These are phyloP conservation scores for Stylonectria norvegica DNA, from an alignment of 2,329 filamentous ascomycete species.

Conservation along the genomic window DNA sequence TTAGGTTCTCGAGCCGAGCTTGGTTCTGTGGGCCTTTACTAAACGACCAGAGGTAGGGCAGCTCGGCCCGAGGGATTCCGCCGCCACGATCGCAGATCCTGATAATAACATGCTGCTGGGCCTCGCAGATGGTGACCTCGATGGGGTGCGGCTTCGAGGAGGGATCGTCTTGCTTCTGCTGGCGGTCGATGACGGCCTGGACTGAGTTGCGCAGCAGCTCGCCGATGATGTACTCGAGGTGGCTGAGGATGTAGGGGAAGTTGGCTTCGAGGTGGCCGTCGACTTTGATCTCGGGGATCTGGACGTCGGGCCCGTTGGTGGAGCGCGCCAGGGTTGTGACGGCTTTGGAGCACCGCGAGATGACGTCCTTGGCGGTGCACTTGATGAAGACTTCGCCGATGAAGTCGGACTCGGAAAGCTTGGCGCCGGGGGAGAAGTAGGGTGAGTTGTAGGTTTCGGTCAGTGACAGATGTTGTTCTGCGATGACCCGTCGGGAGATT, in stretches of 20 bases:
- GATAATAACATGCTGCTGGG: conserved; percentile 91
- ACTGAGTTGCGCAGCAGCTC: conserved; percentile 94
- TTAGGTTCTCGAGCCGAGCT: conserved; percentile 77
- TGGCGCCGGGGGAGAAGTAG: conserved; percentile 81
- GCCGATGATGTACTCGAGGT: conserved; percentile 95
- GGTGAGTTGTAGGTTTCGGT: conserved; percentile 91
- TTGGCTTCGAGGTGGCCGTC: conserved; percentile 83
- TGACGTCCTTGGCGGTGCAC: conserved; percentile 85
- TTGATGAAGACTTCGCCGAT: conserved; percentile 94
- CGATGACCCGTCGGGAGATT: conserved; percentile 93
- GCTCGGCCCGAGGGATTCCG: conserved; percentile 77
- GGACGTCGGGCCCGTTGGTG: conserved; percentile 67
- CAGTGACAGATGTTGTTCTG: conserved; percentile 91
- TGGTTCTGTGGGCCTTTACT: conserved; percentile 83
- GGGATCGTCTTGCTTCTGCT: conserved; percentile 40
- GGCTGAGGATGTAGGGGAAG: conserved; percentile 94
- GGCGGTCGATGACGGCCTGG: conserved; percentile 81
- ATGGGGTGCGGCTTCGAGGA: conserved; percentile 67
- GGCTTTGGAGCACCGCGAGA: conserved; percentile 75
- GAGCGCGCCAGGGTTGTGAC: conserved; percentile 70
- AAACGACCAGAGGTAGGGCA: conserved; percentile 95
- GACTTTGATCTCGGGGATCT: conserved; percentile 77
- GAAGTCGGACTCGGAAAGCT: conserved; percentile 72
- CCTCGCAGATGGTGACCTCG: conserved; percentile 91
- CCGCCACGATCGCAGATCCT: conserved; percentile 94